These are phyloP conservation scores for Laguncularia racemosa DNA, from an alignment of 345 rosid genomes.

Conservation along the genomic window DNA sequence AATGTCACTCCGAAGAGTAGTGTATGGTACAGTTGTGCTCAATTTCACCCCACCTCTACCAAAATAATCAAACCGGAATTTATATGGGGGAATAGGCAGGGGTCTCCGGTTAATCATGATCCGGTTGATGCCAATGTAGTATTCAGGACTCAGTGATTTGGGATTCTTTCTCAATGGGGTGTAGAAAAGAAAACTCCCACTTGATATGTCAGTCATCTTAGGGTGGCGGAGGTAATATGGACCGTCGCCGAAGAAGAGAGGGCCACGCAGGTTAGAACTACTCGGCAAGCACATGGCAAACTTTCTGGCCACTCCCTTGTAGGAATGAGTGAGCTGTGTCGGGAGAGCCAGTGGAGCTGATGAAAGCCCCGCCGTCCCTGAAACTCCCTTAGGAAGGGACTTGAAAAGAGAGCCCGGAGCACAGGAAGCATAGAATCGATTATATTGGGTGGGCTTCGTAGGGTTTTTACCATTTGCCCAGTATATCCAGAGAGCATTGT, in stretches of 20 bases:
- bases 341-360: conserved; percentile 5
- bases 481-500: conserved; percentile 6
- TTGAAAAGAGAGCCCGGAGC: conserved; percentile 15
- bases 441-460: conserved; percentile 3
- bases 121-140: conserved; percentile 17
- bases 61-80: conserved; percentile 10
- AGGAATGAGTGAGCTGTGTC: not conserved
- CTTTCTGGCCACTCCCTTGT: not conserved
- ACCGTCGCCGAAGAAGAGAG: conserved; percentile 20
- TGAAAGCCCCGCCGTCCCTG: conserved; percentile 1
- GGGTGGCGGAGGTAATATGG: too few species aligned
- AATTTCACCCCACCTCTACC: conserved; percentile 24
- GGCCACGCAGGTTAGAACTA: conserved; percentile 7
- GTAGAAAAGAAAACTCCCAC: not conserved
- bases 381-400: conserved; percentile 9
- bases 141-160: not conserved
- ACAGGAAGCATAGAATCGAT: conserved; percentile 12
- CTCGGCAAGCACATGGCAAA: conserved; percentile 13
- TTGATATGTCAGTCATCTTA: too few species aligned
- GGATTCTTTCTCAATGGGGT: conserved; percentile 10
- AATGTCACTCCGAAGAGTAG: conserved; percentile 20
- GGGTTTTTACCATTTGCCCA: conserved; percentile 14
- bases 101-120: conserved; percentile 8
- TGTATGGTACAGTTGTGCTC: conserved; percentile 22
- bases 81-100: conserved; percentile 7